These are phyloP conservation scores for Lumnitzera littorea DNA, from an alignment of 345 rosid species.

Conservation along the genomic window DNA sequence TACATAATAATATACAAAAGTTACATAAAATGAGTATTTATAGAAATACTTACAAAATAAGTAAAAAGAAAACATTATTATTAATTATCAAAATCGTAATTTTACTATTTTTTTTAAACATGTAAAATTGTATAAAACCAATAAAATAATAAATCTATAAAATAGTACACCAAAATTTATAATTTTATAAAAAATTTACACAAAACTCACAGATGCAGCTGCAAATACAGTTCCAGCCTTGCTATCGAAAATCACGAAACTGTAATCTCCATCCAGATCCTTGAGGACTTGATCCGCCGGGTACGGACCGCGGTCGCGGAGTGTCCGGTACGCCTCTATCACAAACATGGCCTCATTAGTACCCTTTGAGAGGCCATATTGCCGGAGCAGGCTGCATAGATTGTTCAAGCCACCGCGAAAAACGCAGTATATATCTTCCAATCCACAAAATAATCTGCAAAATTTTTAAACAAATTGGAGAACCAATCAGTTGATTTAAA, in stretches of 20 bases:
- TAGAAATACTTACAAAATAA: no score
- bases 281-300: conserved; percentile 66
- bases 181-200: no score
- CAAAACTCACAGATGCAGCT: conserved; percentile 34
- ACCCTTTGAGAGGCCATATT: conserved; percentile 56
- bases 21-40: no score
- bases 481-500: not conserved
- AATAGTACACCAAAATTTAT: no score
- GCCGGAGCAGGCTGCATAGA: conserved; percentile 40
- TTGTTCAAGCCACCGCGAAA: conserved; percentile 57
- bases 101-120: no score
- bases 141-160: no score
- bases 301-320: conserved; percentile 72
- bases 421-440: conserved; percentile 46
- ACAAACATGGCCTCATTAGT: conserved; percentile 56
- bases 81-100: no score
- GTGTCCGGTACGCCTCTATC: conserved; percentile 59
- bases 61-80: no score
- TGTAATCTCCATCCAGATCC: conserved; percentile 57
- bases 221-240: conserved; percentile 44
- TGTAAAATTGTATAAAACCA: no score
- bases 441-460: conserved; percentile 55
- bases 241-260: conserved; percentile 52
- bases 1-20: no score
- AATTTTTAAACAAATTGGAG: not conserved